These are phyloP conservation scores for Gossypium australe DNA, from an alignment of 345 rosid genomes.

Conservation along the genomic window DNA sequence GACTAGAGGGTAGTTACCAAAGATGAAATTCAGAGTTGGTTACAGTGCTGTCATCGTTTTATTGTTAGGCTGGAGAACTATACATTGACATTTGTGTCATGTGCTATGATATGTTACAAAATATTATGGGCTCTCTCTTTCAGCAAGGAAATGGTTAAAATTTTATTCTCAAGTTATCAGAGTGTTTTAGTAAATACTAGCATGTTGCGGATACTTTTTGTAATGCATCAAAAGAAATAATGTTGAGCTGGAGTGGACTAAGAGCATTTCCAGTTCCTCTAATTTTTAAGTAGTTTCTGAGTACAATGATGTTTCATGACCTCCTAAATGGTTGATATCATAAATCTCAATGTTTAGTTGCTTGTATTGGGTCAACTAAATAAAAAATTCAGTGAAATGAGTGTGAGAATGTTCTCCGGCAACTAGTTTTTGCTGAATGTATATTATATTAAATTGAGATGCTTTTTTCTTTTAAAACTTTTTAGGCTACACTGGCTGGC, in stretches of 20 bases:
- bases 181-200: neutral
- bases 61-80: neutral
- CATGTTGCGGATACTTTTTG: neutral
- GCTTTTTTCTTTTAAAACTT: neutral
- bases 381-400: neutral
- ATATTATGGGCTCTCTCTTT: no score
- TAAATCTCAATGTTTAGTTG: neutral
- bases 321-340: neutral
- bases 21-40: neutral
- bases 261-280: neutral
- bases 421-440: neutral
- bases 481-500: neutral
- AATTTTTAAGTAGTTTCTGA: neutral
- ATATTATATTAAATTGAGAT: neutral
- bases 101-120: no score
- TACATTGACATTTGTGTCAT: no score
- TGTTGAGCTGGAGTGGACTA: neutral
- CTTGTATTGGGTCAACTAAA: neutral
- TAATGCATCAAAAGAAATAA: neutral
- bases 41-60: neutral
- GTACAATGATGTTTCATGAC: neutral
- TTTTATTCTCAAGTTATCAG: neutral
- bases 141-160: neutral
- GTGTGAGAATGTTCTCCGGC: neutral
- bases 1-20: neutral